Conservation (phyloP, 495 filamentous ascomycete genomes). For the Podospora australis region DNA sequence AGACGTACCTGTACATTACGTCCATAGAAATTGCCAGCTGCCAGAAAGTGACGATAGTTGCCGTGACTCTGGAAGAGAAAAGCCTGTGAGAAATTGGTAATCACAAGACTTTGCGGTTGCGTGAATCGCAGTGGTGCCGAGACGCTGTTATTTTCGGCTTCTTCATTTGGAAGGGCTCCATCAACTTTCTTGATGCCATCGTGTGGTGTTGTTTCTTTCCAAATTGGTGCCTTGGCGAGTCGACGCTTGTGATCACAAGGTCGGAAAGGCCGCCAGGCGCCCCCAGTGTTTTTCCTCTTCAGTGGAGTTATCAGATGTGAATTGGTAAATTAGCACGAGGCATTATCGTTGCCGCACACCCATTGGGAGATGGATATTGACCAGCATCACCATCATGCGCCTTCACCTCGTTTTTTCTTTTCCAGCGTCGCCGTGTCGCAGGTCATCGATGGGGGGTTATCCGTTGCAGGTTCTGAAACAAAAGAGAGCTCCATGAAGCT, state of each 20-base stretch:
- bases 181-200: slow-evolving; percentile 6
- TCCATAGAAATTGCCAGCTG: too few relatives aligned
- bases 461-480: slow-evolving; percentile 19
- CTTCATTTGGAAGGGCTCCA: slow-evolving; percentile 7
- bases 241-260: slow-evolving; percentile 1
- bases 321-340: slow-evolving; percentile 17
- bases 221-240: slow-evolving; percentile 8
- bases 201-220: background rate
- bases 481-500: background rate
- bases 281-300: too few relatives aligned
- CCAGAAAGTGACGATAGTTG: too few relatives aligned
- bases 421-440: too few relatives aligned
- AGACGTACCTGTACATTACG: background rate
- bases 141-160: background rate
- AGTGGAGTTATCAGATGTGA: slow-evolving; percentile 8
- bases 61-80: background rate
- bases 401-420: too few relatives aligned
- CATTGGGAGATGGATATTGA: slow-evolving; percentile 3
- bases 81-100: slow-evolving; percentile 2
- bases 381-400: background rate
- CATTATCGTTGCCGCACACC: slow-evolving; percentile 10
- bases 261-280: slow-evolving; percentile 6
- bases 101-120: background rate
- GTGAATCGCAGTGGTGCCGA: background rate
- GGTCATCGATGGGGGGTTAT: slow-evolving; percentile 11